Evolutionary conservation across 345 rosid genomes (phyloP).

Genomic region (Draba incana): DNA sequence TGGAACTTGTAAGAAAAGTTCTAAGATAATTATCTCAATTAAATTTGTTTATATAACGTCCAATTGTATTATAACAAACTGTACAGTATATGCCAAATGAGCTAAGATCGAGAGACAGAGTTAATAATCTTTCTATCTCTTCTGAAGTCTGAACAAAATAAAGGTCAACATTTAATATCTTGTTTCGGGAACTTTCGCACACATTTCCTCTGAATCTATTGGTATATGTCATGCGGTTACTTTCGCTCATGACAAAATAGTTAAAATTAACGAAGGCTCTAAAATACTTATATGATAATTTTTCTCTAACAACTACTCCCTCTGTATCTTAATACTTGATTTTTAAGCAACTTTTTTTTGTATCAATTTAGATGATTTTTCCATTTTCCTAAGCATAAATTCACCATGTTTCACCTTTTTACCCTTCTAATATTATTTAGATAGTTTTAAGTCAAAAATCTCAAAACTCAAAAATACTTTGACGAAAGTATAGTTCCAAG

Average conservation of each 20-base stretch:
- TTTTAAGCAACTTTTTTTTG: too few species aligned
- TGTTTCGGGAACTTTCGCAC: neutral
- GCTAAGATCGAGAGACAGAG: neutral
- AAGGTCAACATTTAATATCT: neutral
- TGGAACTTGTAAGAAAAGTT: neutral
- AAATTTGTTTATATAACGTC: neutral
- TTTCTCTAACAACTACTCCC: constrained; percentile 28
- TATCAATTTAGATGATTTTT: too few species aligned
- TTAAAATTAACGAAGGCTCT: constrained; percentile 16
- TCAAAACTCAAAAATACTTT: too few species aligned
- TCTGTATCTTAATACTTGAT: too few species aligned
- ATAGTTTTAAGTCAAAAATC: too few species aligned
- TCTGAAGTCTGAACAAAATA: neutral
- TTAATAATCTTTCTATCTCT: neutral
- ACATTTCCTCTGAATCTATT: neutral
- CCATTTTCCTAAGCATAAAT: too few species aligned
- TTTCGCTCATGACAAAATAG: constrained; percentile 1
- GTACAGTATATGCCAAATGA: neutral
- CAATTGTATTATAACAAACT: neutral
- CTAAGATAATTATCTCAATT: neutral
- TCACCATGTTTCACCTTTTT: too few species aligned
- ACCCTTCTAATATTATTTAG: too few species aligned
- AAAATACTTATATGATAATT: neutral
- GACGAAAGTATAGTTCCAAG: too few species aligned
- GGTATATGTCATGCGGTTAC: constrained; percentile 13